Evolutionary conservation across 352 stramenopile genomes (phyloP), one percentile per base, ranked within the genome.

Genomic region (Phytophthora agathidicida): DNA sequence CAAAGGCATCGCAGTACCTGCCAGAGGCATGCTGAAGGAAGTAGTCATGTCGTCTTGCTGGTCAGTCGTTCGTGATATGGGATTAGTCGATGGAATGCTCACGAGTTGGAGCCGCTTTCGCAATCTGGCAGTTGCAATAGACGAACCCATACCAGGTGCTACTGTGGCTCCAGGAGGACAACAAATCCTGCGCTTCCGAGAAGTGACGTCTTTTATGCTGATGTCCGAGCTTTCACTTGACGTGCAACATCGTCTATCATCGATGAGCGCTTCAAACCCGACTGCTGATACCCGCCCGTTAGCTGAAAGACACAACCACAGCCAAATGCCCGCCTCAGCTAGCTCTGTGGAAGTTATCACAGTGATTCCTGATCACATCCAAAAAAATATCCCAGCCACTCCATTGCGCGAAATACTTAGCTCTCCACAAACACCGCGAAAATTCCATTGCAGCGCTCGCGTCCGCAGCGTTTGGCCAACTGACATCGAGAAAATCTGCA

Each of bases 41-140:
- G 50, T 93, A 16, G 60, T 87, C 11, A 75, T 93, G 50, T 60
- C 83, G 36, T 90, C 81, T 8, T 91, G 81, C 65, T 91, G 81
- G 80, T 30, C 68, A 7, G 50, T 91, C 14, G 51, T 93, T 30
- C 47, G 73, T 45, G 60, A 77, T 13, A 80, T 91, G 48, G 80
- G 80, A 1, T 89, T 91, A 33, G 27, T 71, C 0, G 33, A 75
- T 3, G 26, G 38, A 24, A 71, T 88, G 14, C 57, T 67, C 5
- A 52, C 31, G 1, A 56, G 82, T 7, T 93, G 83, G 83, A 89
- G 77, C 42, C 83, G 83, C 16, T 91, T 93, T 33, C 77, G 83
- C 20, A 93, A 93, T 38, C 55, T 93, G 17, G 60, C 75, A 1
- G 64, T 93, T 3, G 69, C 63, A 17, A 56, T 60, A n/a, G 65